Conservation (phyloP, 805 yeast species). For the Scheffersomyces stipitis region DNA sequence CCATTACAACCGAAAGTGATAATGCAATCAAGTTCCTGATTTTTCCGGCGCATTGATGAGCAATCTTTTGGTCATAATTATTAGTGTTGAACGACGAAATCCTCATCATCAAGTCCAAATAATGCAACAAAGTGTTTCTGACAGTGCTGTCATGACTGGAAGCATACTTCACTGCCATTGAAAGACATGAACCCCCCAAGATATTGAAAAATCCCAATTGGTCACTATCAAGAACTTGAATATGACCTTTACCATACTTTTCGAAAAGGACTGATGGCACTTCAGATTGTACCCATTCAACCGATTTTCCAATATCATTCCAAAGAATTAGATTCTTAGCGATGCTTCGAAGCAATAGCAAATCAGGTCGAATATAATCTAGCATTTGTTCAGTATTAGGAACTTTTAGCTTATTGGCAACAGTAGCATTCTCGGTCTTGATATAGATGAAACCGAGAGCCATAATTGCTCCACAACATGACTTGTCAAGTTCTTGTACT, state of each 20-base stretch:
- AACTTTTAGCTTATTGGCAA: conserved; percentile 61
- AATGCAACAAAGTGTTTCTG: conserved; percentile 53
- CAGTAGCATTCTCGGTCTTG: conserved; percentile 56
- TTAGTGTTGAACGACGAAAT: conserved; percentile 41
- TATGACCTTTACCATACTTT: conserved; percentile 25
- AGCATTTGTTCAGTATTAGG: conserved; percentile 61
- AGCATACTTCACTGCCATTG: conserved; percentile 76
- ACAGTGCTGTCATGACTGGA: conserved; percentile 61
- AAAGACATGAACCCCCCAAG: conserved; percentile 70
- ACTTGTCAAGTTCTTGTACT: conserved; percentile 55
- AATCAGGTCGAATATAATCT: conserved; percentile 78
- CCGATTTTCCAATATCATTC: conserved; percentile 53
- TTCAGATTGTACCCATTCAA: conserved; percentile 56
- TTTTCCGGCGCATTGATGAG: conserved; percentile 52
- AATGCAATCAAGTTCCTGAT: conserved; percentile 61
- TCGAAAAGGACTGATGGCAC: conserved; percentile 49
- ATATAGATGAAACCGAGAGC: conserved; percentile 75
- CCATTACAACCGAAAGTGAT: conserved; percentile 73
- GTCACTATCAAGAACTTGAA: conserved; percentile 50
- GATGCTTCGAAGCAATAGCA: conserved; percentile 63
- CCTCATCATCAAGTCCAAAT: conserved; percentile 51
- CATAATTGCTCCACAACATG: conserved; percentile 71
- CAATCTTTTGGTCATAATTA: conserved; percentile 58
- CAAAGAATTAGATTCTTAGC: conserved; percentile 70
- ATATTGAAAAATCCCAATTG: conserved; percentile 62